Evolutionary conservation across 306 rosid species (phyloP).

Genomic region (Glycyrrhiza uralensis): DNA sequence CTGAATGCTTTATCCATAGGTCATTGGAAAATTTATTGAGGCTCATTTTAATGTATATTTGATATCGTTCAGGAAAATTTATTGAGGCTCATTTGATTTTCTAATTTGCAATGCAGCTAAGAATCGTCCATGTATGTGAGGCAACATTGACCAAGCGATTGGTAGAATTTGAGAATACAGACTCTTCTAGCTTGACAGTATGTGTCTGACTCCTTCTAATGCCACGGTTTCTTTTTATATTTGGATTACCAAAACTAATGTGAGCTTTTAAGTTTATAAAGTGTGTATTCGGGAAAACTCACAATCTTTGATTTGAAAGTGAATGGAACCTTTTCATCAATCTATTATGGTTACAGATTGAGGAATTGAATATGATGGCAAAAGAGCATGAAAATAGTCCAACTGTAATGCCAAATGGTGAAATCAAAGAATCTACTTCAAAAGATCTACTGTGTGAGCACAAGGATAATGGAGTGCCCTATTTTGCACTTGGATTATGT

Average conservation of each 20-base stretch:
- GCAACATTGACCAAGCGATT: constrained; percentile 82
- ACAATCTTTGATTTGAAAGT: background rate
- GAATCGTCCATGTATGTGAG: constrained; percentile 85
- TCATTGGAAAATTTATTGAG: too few relatives aligned
- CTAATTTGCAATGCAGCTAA: constrained; percentile 46
- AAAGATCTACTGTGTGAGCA: constrained; percentile 26
- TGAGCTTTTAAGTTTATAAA: background rate
- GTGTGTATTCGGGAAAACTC: background rate
- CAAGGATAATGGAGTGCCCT: constrained; percentile 31
- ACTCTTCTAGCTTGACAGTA: constrained; percentile 88
- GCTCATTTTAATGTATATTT: too few relatives aligned
- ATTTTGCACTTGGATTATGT: constrained; percentile 80
- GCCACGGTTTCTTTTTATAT: background rate
- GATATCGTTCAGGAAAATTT: too few relatives aligned
- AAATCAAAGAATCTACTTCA: constrained; percentile 21
- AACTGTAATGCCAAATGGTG: constrained; percentile 19
- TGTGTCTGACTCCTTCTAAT: constrained; percentile 23
- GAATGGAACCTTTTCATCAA: constrained; percentile 29
- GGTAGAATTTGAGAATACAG: constrained; percentile 85
- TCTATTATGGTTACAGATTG: constrained; percentile 39
- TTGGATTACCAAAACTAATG: background rate
- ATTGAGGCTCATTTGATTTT: constrained; percentile 18
- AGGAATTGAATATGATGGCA: constrained; percentile 51
- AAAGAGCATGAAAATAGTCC: constrained; percentile 40
- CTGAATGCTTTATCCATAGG: too few relatives aligned